A percentile compares a stretch with the other conserved stretches of the same genome.
These are phyloP conservation scores for Buxus sempervirens DNA, from an alignment of 164 flowering plant genomes.

Conservation along the genomic window DNA sequence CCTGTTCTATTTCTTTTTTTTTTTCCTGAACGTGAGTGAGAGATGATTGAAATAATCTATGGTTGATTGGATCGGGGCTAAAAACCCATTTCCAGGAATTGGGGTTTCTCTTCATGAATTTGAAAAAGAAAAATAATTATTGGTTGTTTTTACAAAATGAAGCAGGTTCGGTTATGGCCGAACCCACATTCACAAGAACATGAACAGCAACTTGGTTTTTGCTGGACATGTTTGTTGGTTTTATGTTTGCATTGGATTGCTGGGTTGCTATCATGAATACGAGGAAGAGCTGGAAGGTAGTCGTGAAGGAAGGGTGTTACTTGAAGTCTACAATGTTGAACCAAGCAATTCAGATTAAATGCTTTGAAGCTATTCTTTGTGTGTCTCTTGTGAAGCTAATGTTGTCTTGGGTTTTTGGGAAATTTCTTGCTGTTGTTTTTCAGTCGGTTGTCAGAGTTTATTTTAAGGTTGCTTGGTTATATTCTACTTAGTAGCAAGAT, in stretches of 20 bases:
- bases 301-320: constrained; percentile 81
- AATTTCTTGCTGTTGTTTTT: constrained; percentile 35
- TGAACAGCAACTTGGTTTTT: constrained; percentile 78
- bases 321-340: constrained; percentile 58
- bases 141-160: too few species aligned
- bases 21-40: too few species aligned
- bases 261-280: constrained; percentile 83
- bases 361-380: constrained; percentile 61
- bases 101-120: too few species aligned
- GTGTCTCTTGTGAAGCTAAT: constrained; percentile 57
- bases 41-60: too few species aligned
- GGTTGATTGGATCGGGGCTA: too few species aligned
- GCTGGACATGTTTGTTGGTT: constrained; percentile 55
- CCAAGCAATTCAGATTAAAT: constrained; percentile 70
- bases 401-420: constrained; percentile 47
- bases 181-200: too few species aligned
- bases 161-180: too few species aligned
- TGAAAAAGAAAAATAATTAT: too few species aligned
- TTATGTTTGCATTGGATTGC: constrained; percentile 72
- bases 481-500: constrained; percentile 51
- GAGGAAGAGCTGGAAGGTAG: constrained; percentile 70
- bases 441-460: constrained; percentile 63
- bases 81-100: too few species aligned
- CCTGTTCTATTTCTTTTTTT: too few species aligned
- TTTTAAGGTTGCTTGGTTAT: constrained; percentile 71